These are phyloP conservation scores for Taiwanofungus camphoratus DNA, from an alignment of 1,284 basidiomycete species.

Conservation along the genomic window DNA sequence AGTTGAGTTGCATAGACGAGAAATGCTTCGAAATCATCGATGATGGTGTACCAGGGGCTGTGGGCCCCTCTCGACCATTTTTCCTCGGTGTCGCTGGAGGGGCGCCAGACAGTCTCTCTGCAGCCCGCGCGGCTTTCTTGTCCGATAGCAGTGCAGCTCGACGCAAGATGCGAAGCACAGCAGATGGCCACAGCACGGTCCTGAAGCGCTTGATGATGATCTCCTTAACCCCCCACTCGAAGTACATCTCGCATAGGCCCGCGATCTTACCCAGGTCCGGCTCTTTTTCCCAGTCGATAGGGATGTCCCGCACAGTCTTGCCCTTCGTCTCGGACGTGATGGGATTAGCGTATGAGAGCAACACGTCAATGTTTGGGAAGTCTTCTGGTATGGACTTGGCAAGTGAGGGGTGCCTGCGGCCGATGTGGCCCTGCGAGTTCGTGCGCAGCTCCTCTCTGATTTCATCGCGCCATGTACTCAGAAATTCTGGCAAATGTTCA, in stretches of 20 bases:
- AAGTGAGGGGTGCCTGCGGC: conserved; percentile 52
- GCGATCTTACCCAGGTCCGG: conserved; percentile 72
- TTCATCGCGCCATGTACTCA: conserved; percentile 58
- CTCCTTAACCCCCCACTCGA: conserved; percentile 85
- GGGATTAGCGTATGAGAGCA: conserved; percentile 74
- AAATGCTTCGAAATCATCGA: conserved; percentile 53
- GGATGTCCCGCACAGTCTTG: conserved; percentile 27
- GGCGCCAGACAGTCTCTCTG: conserved; percentile 4
- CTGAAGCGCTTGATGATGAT: conserved; percentile 74
- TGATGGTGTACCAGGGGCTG: conserved; percentile 42
- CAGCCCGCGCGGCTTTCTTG: conserved; percentile 16
- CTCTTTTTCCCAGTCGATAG: conserved; percentile 52
- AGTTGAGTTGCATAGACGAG: conserved; percentile 35
- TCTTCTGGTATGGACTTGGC: conserved; percentile 54
- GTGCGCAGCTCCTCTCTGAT: conserved; percentile 67
- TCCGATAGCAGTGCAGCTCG: conserved; percentile 45
- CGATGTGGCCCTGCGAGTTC: conserved; percentile 58
- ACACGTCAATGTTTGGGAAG: conserved; percentile 63
- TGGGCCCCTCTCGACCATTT: conserved; percentile 20
- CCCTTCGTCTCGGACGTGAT: conserved; percentile 62
- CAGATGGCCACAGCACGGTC: conserved; percentile 69
- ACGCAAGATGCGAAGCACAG: conserved; percentile 60
- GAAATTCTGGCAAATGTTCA: conserved; percentile 45
- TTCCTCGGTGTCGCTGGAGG: conserved; percentile 38
- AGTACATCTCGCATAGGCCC: conserved; percentile 74